phyloP scores from a whole-genome alignment of 2,329 filamentous ascomycete genomes.

The Verticillium albo-atrum region DNA sequence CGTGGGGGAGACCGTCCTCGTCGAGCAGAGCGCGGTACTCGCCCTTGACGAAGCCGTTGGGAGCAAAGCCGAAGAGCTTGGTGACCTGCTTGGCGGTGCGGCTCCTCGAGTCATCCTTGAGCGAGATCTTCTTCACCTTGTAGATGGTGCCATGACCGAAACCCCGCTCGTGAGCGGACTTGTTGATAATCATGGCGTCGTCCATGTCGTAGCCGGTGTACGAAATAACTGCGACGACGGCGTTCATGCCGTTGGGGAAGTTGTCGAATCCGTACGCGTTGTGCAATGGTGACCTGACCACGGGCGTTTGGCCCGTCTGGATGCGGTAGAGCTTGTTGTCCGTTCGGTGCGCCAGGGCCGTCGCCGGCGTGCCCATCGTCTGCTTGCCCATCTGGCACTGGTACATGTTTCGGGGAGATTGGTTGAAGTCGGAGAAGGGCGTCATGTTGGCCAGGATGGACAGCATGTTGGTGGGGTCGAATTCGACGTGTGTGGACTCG shows the following conservation, averaged over 20 bases:
- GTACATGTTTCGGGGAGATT: conserved; percentile 98
- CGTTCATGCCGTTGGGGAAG: conserved; percentile 94
- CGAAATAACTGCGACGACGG: conserved; percentile 93
- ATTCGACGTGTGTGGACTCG: conserved; percentile 89
- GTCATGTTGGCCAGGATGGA: conserved; percentile 99
- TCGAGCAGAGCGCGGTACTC: conserved; percentile 71
- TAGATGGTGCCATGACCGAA: conserved; percentile 96
- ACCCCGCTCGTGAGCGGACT: conserved; percentile 90
- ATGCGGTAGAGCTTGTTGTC: conserved; percentile 97
- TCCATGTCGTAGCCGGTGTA: conserved; percentile 99
- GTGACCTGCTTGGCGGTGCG: conserved; percentile 64
- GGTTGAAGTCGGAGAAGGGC: conserved; percentile 97
- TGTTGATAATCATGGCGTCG: conserved; percentile 99
- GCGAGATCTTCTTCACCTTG: conserved; percentile 89
- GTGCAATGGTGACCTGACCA: conserved; percentile 87
- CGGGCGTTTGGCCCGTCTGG: conserved; percentile 92
- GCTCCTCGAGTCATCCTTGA: conserved; percentile 72
- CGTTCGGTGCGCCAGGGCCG: conserved; percentile 78
- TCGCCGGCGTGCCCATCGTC: conserved; percentile 94
- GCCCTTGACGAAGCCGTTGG: conserved; percentile 66
- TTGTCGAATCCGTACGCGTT: conserved; percentile 97
- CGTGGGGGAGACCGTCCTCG: conserved; percentile 77
- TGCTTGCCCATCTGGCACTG: conserved; percentile 99
- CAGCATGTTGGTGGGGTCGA: conserved; percentile 91
- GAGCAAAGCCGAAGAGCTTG: conserved; percentile 89